Percentiles rank a stretch among this genome's conserved stretches.
phyloP scores from a whole-genome alignment of 768 basidiomycete species.

The Strobilomyces confusus region DNA sequence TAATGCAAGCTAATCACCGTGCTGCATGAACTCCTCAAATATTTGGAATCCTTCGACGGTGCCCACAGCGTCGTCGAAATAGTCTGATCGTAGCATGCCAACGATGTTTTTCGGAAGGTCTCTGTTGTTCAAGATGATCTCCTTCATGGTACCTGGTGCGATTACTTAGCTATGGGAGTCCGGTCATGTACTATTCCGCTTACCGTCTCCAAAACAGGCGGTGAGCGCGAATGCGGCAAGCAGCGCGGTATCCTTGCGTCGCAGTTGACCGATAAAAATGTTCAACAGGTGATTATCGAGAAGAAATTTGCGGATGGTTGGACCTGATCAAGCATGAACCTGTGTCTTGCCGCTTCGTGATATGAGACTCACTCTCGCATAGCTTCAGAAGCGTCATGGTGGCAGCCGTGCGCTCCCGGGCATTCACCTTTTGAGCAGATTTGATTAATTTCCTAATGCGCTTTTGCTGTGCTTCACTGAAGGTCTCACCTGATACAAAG shows the following conservation, averaged over 20 bases:
- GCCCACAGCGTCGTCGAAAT: conserved; percentile 24
- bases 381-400: conserved; percentile 22
- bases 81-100: conserved; percentile 22
- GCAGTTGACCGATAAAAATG: conserved; percentile 15
- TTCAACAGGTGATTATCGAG: conserved; percentile 4
- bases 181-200: neutral
- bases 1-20: conserved; percentile 7
- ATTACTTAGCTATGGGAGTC: neutral
- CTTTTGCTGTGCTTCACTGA: neutral
- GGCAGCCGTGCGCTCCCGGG: conserved; percentile 21
- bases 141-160: conserved; percentile 14
- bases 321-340: conserved; percentile 8
- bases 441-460: conserved; percentile 12
- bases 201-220: conserved; percentile 14
- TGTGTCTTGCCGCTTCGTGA: neutral
- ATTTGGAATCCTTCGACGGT: conserved; percentile 24
- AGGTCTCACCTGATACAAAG: conserved; percentile 2
- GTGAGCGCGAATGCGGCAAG: conserved; percentile 21
- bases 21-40: conserved; percentile 18
- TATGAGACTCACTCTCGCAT: conserved; percentile 14
- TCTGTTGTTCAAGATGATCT: conserved; percentile 2
- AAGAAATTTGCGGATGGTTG: conserved; percentile 5
- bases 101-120: conserved; percentile 17
- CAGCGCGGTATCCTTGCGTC: conserved; percentile 12
- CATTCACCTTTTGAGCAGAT: neutral